Conservation (phyloP, 495 filamentous ascomycete species). For the Hypoxylon cercidicola region DNA sequence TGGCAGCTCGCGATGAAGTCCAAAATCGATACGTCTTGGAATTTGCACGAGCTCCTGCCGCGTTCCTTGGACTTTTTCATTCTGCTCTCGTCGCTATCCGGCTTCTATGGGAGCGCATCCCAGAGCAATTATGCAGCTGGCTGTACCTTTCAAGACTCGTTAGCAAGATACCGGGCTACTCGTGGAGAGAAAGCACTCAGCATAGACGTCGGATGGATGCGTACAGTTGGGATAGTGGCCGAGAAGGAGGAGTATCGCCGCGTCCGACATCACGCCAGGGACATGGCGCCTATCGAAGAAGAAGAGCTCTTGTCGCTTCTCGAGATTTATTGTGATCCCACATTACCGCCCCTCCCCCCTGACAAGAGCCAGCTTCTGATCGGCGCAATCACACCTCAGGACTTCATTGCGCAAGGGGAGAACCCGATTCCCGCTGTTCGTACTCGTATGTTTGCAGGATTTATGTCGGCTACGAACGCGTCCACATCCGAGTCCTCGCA, state of each 20-base stretch:
- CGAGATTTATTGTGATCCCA: slow-evolving; percentile 42
- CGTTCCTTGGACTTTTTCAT: slow-evolving; percentile 66
- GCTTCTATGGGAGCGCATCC: slow-evolving; percentile 55
- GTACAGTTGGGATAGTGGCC: slow-evolving; percentile 35
- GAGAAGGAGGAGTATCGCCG: slow-evolving; percentile 21
- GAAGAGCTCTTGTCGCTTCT: slow-evolving; percentile 43
- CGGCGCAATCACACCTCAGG: background rate
- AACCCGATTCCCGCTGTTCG: too few species aligned
- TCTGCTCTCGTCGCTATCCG: slow-evolving; percentile 52
- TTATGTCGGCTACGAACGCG: too few species aligned
- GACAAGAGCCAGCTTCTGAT: background rate
- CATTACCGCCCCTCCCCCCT: background rate
- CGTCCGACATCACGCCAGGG: slow-evolving; percentile 6
- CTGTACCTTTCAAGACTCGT: slow-evolving; percentile 62
- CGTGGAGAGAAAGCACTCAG: slow-evolving; percentile 45
- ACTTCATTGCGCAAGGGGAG: too few species aligned
- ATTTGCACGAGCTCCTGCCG: slow-evolving; percentile 57
- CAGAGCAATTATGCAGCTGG: slow-evolving; percentile 67
- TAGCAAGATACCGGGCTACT: slow-evolving; percentile 46
- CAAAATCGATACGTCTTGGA: slow-evolving; percentile 54
- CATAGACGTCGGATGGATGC: slow-evolving; percentile 56
- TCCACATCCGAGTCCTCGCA: too few species aligned
- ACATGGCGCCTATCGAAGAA: slow-evolving; percentile 33
- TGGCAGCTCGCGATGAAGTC: slow-evolving; percentile 48
- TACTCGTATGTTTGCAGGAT: too few species aligned